Evolutionary conservation across 2,329 filamentous ascomycete genomes (phyloP).

Genomic region (Colletotrichum spinosum): DNA sequence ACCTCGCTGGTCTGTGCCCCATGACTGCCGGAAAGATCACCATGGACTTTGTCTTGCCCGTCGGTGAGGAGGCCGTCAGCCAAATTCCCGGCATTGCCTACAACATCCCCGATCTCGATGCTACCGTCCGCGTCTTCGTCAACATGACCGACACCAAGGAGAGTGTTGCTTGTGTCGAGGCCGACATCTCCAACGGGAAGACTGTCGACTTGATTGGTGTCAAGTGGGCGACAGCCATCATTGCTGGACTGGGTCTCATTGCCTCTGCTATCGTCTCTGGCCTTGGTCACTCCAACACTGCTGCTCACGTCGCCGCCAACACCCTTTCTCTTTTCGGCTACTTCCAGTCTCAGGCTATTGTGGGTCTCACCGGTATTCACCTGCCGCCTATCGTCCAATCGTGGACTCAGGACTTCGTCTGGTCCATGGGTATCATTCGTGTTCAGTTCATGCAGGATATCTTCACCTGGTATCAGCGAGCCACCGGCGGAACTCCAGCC

Average conservation of each 20-base stretch:
- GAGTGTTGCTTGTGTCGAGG: conserved; percentile 87
- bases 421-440: conserved; percentile 96
- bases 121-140: conserved; percentile 84
- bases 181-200: conserved; percentile 88
- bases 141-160: conserved; percentile 72
- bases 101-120: conserved; percentile 90
- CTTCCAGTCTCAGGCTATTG: conserved; percentile 93
- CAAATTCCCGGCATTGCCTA: conserved; percentile 87
- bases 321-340: conserved; percentile 94
- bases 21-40: conserved; percentile 89
- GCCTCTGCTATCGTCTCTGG: conserved; percentile 91
- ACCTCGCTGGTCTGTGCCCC: conserved; percentile 83
- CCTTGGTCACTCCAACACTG: conserved; percentile 91
- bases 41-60: conserved; percentile 76
- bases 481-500: conserved; percentile 88
- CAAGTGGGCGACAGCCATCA: conserved; percentile 89
- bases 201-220: conserved; percentile 91
- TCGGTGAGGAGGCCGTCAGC: conserved; percentile 67
- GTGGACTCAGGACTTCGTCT: conserved; percentile 98
- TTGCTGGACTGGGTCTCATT: conserved; percentile 84
- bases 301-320: conserved; percentile 93
- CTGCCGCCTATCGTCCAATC: conserved; percentile 89
- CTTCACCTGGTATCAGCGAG: conserved; percentile 94
- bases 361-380: conserved; percentile 84
- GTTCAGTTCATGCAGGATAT: conserved; percentile 89